A percentile compares a stretch with the other conserved stretches of the same genome.
Evolutionary conservation across 78 protist species (phyloP).

Genomic region (Acrasis kona): DNA sequence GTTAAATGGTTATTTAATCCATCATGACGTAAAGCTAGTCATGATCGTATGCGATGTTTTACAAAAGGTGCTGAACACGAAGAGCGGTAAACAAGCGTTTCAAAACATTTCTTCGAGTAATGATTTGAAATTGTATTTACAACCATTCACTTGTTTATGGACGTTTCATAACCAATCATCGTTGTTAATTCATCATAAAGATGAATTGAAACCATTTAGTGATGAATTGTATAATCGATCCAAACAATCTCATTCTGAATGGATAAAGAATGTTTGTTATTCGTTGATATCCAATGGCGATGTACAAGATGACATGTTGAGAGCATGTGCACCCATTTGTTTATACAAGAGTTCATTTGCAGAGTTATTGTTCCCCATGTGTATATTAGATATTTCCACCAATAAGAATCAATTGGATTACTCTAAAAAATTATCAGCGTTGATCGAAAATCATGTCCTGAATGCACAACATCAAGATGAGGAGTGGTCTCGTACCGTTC

Average conservation of each 20-base stretch:
- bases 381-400: not conserved
- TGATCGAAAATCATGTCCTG: not conserved
- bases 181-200: no score
- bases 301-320: not conserved
- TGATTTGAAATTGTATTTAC: not conserved
- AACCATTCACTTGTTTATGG: not conserved
- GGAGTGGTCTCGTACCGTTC: no score
- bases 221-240: not conserved
- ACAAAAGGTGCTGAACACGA: not conserved
- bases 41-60: not conserved
- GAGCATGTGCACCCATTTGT: not conserved
- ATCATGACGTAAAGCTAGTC: not conserved
- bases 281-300: not conserved
- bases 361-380: not conserved
- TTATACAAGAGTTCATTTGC: not conserved
- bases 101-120: not conserved
- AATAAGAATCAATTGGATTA: not conserved
- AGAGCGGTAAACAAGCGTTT: not conserved
- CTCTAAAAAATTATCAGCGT: not conserved
- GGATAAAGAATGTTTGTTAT: not conserved
- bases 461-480: not conserved
- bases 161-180: not conserved
- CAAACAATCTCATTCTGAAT: not conserved
- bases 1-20: not conserved
- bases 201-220: not conserved